A percentile compares a stretch with the other conserved stretches of the same genome.
Conservation (phyloP, 2,329 filamentous ascomycete genomes). For the Dactylonectria estremocensis region DNA sequence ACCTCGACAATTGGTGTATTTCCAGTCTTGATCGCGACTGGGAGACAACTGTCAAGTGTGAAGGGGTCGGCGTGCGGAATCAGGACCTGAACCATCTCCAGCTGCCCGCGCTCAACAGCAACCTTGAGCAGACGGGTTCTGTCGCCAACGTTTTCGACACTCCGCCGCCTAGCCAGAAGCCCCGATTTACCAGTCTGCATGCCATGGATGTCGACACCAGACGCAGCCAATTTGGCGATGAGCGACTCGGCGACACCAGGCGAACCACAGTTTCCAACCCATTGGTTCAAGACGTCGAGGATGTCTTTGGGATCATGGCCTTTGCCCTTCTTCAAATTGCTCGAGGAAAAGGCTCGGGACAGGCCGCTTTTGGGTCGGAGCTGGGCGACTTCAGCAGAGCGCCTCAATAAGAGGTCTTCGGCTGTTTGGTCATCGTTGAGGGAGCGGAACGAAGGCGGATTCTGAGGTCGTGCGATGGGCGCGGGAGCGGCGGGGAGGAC, state of each 20-base stretch:
- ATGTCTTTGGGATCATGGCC: slow-evolving; percentile 68
- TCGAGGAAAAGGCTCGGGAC: slow-evolving; percentile 56
- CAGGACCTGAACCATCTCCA: slow-evolving; percentile 69
- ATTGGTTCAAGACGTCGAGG: slow-evolving; percentile 65
- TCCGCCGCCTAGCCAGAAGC: slow-evolving; percentile 65
- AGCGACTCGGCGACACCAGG: slow-evolving; percentile 71
- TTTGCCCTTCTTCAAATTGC: slow-evolving; percentile 63
- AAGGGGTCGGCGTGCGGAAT: slow-evolving; percentile 67
- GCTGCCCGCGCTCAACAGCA: slow-evolving; percentile 65
- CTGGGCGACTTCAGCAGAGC: slow-evolving; percentile 55
- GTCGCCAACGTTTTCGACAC: slow-evolving; percentile 64
- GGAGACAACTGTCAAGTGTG: slow-evolving; percentile 66
- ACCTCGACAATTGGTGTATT: slow-evolving; percentile 62
- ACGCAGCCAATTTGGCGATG: slow-evolving; percentile 63
- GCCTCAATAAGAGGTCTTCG: slow-evolving; percentile 68
- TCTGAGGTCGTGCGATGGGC: slow-evolving; percentile 59
- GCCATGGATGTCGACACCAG: slow-evolving; percentile 67
- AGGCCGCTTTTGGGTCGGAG: slow-evolving; percentile 58
- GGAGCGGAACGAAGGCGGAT: slow-evolving; percentile 61
- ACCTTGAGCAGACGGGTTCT: slow-evolving; percentile 66
- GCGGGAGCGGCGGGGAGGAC: slow-evolving; percentile 57
- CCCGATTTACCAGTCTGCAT: slow-evolving; percentile 63
- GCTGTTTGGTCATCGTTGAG: slow-evolving; percentile 66
- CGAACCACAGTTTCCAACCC: slow-evolving; percentile 65
- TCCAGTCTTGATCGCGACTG: slow-evolving; percentile 62